Conservation (phyloP, 768 basidiomycete species). For the Termitomyces titanicus region DNA sequence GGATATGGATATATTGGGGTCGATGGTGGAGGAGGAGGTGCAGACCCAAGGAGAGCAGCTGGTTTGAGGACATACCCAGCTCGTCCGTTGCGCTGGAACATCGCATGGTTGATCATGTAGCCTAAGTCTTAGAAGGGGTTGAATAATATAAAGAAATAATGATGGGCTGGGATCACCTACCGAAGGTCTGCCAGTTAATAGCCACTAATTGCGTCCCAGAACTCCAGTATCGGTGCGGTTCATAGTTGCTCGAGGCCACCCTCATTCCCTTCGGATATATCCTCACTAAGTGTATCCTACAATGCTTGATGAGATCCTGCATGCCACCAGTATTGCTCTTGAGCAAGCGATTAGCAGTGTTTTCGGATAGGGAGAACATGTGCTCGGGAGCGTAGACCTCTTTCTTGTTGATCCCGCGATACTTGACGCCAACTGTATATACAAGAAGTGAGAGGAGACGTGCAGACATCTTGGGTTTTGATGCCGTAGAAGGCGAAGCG, state of each 20-base stretch:
- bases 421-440: conserved; percentile 96
- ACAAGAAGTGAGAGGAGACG: conserved; percentile 78
- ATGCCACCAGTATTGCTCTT: conserved; percentile 32
- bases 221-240: conserved; percentile 90
- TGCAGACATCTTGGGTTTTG: conserved; percentile 71
- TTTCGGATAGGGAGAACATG: conserved; percentile 92
- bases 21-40: neutral
- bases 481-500: conserved; percentile 16
- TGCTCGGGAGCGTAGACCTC: conserved; percentile 83
- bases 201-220: conserved; percentile 90
- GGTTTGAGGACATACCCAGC: conserved; percentile 94
- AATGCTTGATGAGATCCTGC: conserved; percentile 77
- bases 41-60: conserved; percentile 54
- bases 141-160: neutral
- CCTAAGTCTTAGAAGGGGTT: conserved; percentile 61
- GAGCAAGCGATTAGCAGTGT: conserved; percentile 71
- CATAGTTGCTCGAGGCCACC: conserved; percentile 83
- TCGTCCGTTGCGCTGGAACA: conserved; percentile 92
- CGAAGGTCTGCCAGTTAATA: conserved; percentile 96
- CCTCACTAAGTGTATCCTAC: conserved; percentile 77
- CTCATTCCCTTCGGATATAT: conserved; percentile 87
- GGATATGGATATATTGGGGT: neutral
- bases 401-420: conserved; percentile 87
- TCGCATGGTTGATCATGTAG: conserved; percentile 90
- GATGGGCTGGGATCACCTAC: conserved; percentile 37